These are phyloP conservation scores for Leccinellum luteum DNA, from an alignment of 768 basidiomycete genomes.

Conservation along the genomic window DNA sequence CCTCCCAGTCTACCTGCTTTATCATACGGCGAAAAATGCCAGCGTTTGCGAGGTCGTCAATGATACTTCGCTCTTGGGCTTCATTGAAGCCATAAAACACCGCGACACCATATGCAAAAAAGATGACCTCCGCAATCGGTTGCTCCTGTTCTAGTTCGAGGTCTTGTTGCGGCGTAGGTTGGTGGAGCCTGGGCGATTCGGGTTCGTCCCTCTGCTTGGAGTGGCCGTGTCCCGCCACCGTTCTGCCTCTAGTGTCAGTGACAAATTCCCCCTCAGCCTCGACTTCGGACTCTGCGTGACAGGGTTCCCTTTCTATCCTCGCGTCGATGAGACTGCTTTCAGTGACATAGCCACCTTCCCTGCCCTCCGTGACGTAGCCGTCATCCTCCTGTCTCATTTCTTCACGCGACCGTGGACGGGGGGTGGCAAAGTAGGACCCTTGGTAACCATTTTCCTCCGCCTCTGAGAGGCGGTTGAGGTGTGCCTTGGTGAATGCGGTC, in stretches of 20 bases:
- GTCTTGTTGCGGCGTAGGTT: background rate
- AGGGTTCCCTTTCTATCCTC: conserved; percentile 4
- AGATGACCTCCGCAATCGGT: conserved; percentile 69
- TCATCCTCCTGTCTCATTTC: conserved; percentile 18
- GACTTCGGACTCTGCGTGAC: conserved; percentile 9
- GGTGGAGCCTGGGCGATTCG: conserved; percentile 4
- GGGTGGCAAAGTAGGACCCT: conserved; percentile 68
- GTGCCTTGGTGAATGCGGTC: conserved; percentile 55
- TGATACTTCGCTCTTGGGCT: conserved; percentile 71
- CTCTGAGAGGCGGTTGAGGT: conserved; percentile 70
- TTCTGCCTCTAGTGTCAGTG: conserved; percentile 13
- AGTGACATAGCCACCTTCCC: conserved; percentile 63
- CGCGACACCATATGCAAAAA: conserved; percentile 85
- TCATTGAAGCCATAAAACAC: conserved; percentile 91
- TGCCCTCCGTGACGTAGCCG: conserved; percentile 24
- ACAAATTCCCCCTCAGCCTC: conserved; percentile 5
- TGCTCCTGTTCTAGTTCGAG: conserved; percentile 27
- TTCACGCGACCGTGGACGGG: conserved; percentile 19
- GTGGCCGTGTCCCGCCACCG: conserved; percentile 12
- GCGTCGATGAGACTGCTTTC: conserved; percentile 21
- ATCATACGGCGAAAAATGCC: conserved; percentile 63
- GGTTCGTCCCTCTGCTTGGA: background rate
- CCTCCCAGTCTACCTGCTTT: conserved; percentile 76
- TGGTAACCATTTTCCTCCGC: conserved; percentile 91
- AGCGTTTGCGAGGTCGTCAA: conserved; percentile 80